A percentile compares a stretch with the other conserved stretches of the same genome.
Evolutionary conservation across 441 rosid genomes (phyloP).

Genomic region (Populus hybrid): DNA sequence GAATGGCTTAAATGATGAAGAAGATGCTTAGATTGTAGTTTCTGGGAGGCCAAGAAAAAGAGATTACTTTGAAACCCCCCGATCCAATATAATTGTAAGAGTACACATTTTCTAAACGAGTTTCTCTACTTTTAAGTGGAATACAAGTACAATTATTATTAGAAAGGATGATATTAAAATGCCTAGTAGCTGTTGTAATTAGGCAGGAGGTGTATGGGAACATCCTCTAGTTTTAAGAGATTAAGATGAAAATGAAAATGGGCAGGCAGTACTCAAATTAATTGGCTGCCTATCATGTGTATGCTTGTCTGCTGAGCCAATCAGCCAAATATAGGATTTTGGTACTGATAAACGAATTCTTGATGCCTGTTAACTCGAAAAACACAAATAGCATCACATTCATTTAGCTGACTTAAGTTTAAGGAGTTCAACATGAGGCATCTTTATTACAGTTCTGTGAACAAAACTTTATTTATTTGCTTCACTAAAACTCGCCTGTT

Average conservation of each 20-base stretch:
- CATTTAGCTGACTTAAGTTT: background rate
- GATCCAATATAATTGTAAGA: background rate
- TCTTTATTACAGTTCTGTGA: background rate
- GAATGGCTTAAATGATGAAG: background rate
- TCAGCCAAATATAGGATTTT: background rate
- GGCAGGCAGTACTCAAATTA: background rate
- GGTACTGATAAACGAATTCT: background rate
- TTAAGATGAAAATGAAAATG: background rate
- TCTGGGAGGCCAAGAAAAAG: background rate
- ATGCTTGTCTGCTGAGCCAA: background rate
- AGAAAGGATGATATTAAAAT: background rate
- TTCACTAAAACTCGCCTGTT: background rate
- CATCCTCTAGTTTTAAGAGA: background rate
- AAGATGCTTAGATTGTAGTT: background rate
- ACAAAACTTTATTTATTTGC: background rate
- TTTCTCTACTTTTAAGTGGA: no score
- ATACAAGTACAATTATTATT: background rate
- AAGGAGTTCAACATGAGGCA: background rate
- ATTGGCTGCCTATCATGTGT: background rate
- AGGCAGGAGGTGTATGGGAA: background rate
- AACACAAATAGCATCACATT: background rate
- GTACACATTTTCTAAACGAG: background rate
- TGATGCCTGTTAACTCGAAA: background rate
- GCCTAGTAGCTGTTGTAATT: background rate
- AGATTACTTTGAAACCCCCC: background rate